These are phyloP conservation scores for Oryza officinalis DNA, from an alignment of 176 grass and related monocot genomes.

Conservation along the genomic window DNA sequence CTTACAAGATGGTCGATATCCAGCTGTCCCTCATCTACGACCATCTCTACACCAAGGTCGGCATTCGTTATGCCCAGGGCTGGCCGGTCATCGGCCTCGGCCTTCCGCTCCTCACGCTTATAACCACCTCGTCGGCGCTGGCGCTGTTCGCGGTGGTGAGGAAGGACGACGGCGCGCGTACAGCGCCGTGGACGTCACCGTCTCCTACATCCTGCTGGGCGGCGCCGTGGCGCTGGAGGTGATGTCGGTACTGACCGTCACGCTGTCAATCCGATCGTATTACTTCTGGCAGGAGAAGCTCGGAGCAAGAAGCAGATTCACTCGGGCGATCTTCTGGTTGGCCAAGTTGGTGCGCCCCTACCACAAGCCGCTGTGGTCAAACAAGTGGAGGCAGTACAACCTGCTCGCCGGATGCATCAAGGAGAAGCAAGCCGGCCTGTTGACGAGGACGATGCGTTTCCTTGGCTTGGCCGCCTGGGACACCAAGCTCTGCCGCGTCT, in stretches of 20 bases:
- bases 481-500: background rate
- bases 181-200: constrained; percentile 20
- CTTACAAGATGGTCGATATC: too few relatives aligned
- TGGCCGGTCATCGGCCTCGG: too few relatives aligned
- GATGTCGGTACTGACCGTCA: background rate
- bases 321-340: background rate
- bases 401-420: constrained; percentile 12
- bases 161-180: background rate
- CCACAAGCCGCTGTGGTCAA: constrained; percentile 42
- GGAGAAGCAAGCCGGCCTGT: constrained; percentile 10
- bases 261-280: constrained; percentile 37
- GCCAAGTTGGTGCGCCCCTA: background rate
- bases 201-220: constrained; percentile 45
- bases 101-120: too few relatives aligned
- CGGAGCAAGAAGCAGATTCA: background rate
- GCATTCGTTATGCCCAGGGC: too few relatives aligned
- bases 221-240: constrained; percentile 40
- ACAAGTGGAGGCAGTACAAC: constrained; percentile 41
- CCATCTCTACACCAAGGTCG: too few relatives aligned
- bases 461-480: background rate
- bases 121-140: too few relatives aligned
- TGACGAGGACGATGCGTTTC: background rate
- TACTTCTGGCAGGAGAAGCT: background rate
- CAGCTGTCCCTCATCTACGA: too few relatives aligned
- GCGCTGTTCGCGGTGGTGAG: too few relatives aligned